Base-by-base conservation (phyloP, 2,329 filamentous ascomycete species). In the Stemphylium beticola region DNA sequence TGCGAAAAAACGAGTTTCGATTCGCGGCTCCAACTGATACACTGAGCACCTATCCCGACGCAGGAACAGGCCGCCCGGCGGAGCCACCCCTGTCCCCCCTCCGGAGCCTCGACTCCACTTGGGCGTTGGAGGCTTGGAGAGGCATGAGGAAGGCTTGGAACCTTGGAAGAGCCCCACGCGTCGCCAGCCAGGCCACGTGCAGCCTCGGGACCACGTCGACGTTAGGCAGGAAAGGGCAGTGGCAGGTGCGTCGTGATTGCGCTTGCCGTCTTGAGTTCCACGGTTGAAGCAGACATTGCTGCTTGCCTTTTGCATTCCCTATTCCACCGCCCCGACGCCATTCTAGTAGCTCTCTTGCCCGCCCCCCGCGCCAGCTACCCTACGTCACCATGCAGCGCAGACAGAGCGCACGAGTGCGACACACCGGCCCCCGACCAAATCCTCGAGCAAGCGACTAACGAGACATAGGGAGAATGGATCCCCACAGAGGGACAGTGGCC, bases 401-500 rank as follows among this genome's bases (percentile, higher is more conserved):
- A 63, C 71, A 74, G 55, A 75, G 73, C 68, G 72, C 73, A 63
- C 68, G 68, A 64, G 72, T 73, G 62, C 47, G 38, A 20, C 29
- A 12, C 8, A n/a, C 33, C 43, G 33, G 10, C 14, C 5, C 34
- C 31, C 37, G 41, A 12, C 42, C 26, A 10, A 15, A 10, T 18
- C 36, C 18, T 32, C 24, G 10, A 20, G 33, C 48, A 33, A 24
- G 31, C 39, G 22, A 37, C 41, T 49, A 40, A 33, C 33, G 38
- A 56, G 17, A 18, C 38, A 33, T 58, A 74, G 71, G 69, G 68
- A 47, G 74, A 76, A 58, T 72, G 68, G 62, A 73, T 86, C 33
- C 85, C 86, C 51, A 62, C 74, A 45, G 55, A 60, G 22, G 85
- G 85, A 47, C 69, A 84, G 61, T 88, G 85, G 86, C 86, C 86